Evolutionary conservation across 495 filamentous ascomycete species (phyloP).

Genomic region (Hypomontagnella monticulosa): DNA sequence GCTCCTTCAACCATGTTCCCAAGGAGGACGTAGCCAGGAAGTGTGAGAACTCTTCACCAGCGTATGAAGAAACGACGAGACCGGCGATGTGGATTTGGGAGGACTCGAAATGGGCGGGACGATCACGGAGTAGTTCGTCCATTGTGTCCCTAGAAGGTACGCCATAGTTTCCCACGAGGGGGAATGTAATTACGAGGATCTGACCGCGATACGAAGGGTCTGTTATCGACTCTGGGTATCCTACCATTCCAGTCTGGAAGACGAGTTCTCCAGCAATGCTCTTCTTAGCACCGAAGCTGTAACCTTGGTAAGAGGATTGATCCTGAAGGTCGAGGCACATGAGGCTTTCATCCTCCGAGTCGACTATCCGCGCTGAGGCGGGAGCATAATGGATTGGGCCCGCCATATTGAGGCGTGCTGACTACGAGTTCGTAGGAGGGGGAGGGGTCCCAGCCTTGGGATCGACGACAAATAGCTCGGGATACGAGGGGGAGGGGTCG

Average conservation of each 20-base stretch:
- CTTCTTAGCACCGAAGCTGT: conserved; percentile 93
- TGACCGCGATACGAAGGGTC: conserved; percentile 94
- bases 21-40: conserved; percentile 88
- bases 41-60: conserved; percentile 94
- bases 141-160: conserved; percentile 85
- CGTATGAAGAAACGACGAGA: conserved; percentile 87
- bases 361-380: conserved; percentile 60
- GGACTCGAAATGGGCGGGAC: conserved; percentile 92
- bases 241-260: conserved; percentile 99
- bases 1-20: conserved; percentile 93
- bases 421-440: conserved; percentile 11
- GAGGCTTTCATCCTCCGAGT: conserved; percentile 62
- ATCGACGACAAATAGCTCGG: background rate
- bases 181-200: conserved; percentile 91
- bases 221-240: conserved; percentile 94
- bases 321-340: conserved; percentile 91
- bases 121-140: conserved; percentile 81
- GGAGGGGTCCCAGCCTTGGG: background rate
- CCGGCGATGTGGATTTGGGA: conserved; percentile 91
- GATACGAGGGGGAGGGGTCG: conserved; percentile 20
- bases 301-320: conserved; percentile 86
- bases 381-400: conserved; percentile 61
- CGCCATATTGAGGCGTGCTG: conserved; percentile 45
- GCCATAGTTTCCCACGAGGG: conserved; percentile 92
- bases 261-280: conserved; percentile 95